Evolutionary conservation across 768 basidiomycete genomes (phyloP), one percentile per base, ranked within the genome.

Genomic region (Boletus subparvulus): DNA sequence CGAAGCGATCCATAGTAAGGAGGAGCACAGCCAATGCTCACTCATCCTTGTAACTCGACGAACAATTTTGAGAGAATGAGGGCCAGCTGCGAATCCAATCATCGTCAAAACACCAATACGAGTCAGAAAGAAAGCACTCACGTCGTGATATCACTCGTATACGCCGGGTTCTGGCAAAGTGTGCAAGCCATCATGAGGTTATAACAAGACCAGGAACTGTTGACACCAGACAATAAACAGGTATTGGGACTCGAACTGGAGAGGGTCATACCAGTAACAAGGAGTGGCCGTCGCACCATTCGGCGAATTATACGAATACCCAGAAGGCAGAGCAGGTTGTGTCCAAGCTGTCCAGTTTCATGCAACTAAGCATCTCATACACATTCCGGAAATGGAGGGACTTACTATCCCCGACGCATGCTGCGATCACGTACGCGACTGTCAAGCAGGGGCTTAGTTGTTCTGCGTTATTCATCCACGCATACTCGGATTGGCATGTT

Each of bases 201-300:
- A 56, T 84, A 84, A 12, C 77, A 78, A 24, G 78, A 74, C 82
- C 82, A 83, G 1, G 83, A 84, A 46, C 83, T 84, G 35, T 33
- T 4, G 36, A 26, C 1, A 40, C 14, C 17, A 45, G 43, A 43
- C n/a, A 28, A n/a, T 48, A 33, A 50, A 39, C 19, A 19, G 24
- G 5, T 8, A 50, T 37, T 32, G 8, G 13, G 14, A 52, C 30
- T 35, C 8, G 6, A 46, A 21, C 39, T 30, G 9, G 7, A 24
- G 26, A 11, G 6, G n/a, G 28, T 35, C 66, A 3, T 56, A 73
- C 70, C 70, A 71, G 30, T 73, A 71, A 44, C 70, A 71, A n/a
- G 61, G 56, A 37, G 70, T 71, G 7, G 45, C 67, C 0, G 55
- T 71, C 0, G 63, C 21, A 6, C 61, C 63, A 39, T 52, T 63